Evolutionary conservation across 441 rosid genomes (phyloP).

Genomic region (Pelargonium fulgidum): DNA sequence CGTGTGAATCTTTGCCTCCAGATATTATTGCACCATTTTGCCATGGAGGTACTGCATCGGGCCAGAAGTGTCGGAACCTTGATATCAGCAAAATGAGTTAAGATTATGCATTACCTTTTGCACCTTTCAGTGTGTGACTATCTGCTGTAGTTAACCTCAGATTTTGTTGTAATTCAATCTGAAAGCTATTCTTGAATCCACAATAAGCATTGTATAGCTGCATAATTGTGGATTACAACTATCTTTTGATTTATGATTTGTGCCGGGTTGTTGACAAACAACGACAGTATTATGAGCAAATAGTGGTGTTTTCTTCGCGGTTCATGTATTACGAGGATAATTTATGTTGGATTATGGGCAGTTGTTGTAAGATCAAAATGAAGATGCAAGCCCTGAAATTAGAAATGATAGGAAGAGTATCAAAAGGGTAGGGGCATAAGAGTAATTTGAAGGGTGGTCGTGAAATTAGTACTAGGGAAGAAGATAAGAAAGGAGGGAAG

Average conservation of each 20-base stretch:
- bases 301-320: conserved; percentile 14
- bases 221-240: not conserved
- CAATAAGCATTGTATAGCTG: not conserved
- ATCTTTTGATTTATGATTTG: not conserved
- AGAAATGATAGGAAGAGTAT: not conserved
- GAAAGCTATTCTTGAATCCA: not conserved
- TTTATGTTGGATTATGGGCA: too few relatives aligned
- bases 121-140: not conserved
- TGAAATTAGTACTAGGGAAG: not conserved
- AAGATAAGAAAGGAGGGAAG: not conserved
- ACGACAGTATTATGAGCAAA: not conserved
- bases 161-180: conserved; percentile 1
- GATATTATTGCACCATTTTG: conserved; percentile 4
- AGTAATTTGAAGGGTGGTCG: not conserved
- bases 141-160: not conserved
- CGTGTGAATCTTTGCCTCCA: not conserved
- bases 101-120: not conserved
- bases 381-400: too few relatives aligned
- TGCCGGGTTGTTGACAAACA: not conserved
- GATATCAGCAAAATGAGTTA: not conserved
- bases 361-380: too few relatives aligned
- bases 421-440: not conserved
- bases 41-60: not conserved
- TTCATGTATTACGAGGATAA: conserved; percentile 21
- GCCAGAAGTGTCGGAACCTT: not conserved